Percentiles rank a stretch among this genome's conserved stretches.
Conservation (phyloP, 1,139 yeast species). For the Debaryomycetaceae sp. region DNA sequence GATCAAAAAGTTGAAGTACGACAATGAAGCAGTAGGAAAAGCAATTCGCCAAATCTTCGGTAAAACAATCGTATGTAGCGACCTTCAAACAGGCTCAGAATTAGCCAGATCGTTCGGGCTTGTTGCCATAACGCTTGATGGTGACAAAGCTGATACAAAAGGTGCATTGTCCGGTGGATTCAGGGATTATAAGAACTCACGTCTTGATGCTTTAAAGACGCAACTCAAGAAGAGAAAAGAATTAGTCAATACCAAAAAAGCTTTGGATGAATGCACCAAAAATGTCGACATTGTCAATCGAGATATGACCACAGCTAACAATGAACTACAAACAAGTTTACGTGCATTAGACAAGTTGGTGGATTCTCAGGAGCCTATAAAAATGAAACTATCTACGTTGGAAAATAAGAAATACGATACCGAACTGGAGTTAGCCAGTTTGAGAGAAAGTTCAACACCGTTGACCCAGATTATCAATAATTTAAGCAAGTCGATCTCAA, state of each 20-base stretch:
- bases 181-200: slow-evolving; percentile 62
- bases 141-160: slow-evolving; percentile 79
- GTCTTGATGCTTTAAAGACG: slow-evolving; percentile 65
- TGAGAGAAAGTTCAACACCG: slow-evolving; percentile 18
- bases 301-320: slow-evolving; percentile 29
- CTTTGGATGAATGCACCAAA: slow-evolving; percentile 16
- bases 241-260: slow-evolving; percentile 32
- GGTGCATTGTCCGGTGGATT: slow-evolving; percentile 93
- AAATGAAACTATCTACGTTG: slow-evolving; percentile 38
- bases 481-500: slow-evolving; percentile 27
- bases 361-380: slow-evolving; percentile 42
- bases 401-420: slow-evolving; percentile 37
- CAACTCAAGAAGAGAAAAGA: slow-evolving; percentile 53
- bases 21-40: slow-evolving; percentile 45
- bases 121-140: slow-evolving; percentile 84
- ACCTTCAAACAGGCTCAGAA: slow-evolving; percentile 65
- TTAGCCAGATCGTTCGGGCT: slow-evolving; percentile 60
- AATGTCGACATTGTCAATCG: slow-evolving; percentile 25
- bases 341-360: slow-evolving; percentile 32
- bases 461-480: slow-evolving; percentile 22
- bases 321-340: slow-evolving; percentile 44
- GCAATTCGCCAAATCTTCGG: slow-evolving; percentile 84
- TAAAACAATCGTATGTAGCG: slow-evolving; percentile 70
- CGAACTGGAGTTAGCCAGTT: slow-evolving; percentile 39
- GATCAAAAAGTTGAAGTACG: slow-evolving; percentile 65